Base-by-base conservation (phyloP, 345 rosid genomes). In the Pugionium dolabratum region DNA sequence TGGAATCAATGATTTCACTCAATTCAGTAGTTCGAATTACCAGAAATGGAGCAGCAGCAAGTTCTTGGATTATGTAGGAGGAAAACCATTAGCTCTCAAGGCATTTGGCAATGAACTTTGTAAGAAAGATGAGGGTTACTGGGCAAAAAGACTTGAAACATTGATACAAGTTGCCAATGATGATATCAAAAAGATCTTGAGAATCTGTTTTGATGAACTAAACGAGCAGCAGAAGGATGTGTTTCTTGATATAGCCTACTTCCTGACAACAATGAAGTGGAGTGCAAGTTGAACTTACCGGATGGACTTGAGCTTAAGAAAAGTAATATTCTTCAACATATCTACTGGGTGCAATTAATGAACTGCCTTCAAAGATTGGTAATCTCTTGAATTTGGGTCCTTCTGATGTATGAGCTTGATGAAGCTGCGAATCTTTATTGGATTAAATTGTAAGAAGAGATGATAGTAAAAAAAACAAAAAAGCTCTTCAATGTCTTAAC, bases 241-340 rank as follows among this genome's bases (percentile, higher is more conserved):
- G 1, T 79, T 82, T 77, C 72, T 77, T n/a, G 83, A 77, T 31
- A 66, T 82, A 39, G 81, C 63, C 1, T 64, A 51, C 45, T 64
- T 79, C 18, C 18, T 18, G 18, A 18, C 18, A 18, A 18, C 18
- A 18, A 18, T 34, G 42, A 54, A 62, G 3, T 30, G 31, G 4
- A 6, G 26, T 9, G 35, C 36, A 66, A 30, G n/a, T 26, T 67
- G 3, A 10, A 42, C 45, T 56, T 71, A 37, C 62, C 66, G 0
- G 66, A 45, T 2, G 69, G 6, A 6, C 36, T 74, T 10, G 9
- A 67, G 31, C 71, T 49, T 3, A 62, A 68, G 2, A 1, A 72
- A 4, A 25, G 31, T 9, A 57, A 59, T 48, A 8, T 18, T 9
- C 3, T 76, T 1, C 40, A 73, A 4, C 67, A 43, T 33, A 30